Base-by-base conservation (phyloP, 345 rosid species). In the Linum usitatissimum region DNA sequence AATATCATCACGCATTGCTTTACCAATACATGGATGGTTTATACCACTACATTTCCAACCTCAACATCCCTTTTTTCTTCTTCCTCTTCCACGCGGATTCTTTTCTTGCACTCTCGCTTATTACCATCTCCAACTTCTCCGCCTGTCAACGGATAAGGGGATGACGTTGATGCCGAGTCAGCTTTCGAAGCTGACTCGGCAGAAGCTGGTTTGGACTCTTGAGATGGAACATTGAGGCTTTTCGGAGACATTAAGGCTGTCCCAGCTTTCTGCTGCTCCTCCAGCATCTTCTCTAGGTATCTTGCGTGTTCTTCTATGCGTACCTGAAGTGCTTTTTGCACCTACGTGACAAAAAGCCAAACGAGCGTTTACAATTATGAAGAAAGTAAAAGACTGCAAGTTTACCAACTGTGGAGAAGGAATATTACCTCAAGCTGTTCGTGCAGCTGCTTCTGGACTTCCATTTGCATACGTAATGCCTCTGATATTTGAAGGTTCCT, bases 271-370 rank as follows among this genome's bases (percentile, higher is more conserved):
- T 81, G 83, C 61, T 91, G 95, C 59, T 91, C 86, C 71, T 86
- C 98, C 78, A 91, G 63, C 66, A 91, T 83, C 79, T 79, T 84
- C 65, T 84, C 86, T 77, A 91, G 79, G 76, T 88, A 88, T 66
- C 76, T 82, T 34, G 90, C 98, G 23, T 91, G 96, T 69, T 88
- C 90, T 77, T 91, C 98, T 58, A 91, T 91, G 56, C 96, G 85
- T 55, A 86, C 62, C 79, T 91, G 96, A 69, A 88, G 88, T 28
- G 68, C 53, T 53, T 85, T 79, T 70, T 91, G 96, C 40, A 91
- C 84, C 93, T 91, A 64, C 45, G 62, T 34, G 38, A 34, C 2
- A 23, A 2, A 23, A 23, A 23, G 28, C 28, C 28, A 23, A 23
- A 23, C 28, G 28, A 23, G 28, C 28, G 2, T 23, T 23, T 23